phyloP scores from a whole-genome alignment of 805 yeast genomes.

The Suhomyces sp. region DNA sequence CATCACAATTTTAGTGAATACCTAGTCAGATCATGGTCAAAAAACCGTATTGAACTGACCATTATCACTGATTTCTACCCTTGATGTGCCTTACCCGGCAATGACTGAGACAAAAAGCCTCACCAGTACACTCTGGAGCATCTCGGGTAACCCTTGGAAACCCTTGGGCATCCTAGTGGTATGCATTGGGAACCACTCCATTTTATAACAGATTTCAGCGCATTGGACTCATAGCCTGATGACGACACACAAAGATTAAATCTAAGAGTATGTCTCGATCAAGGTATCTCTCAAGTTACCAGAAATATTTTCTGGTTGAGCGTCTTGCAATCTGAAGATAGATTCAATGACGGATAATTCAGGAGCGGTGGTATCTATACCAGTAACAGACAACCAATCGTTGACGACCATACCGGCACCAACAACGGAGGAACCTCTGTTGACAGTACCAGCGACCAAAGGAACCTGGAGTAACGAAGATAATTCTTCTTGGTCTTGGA shows the following conservation, averaged over 20 bases:
- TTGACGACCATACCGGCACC: conserved; percentile 99
- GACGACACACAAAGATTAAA: background rate
- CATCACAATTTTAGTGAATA: no score
- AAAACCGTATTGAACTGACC: no score
- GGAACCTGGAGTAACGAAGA: conserved; percentile 96
- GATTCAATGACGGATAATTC: conserved; percentile 96
- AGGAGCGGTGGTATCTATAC: conserved; percentile 97
- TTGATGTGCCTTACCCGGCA: no score
- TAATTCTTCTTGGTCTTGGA: conserved; percentile 97
- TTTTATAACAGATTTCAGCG: no score
- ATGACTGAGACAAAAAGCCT: no score
- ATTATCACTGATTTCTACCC: no score
- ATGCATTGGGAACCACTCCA: no score
- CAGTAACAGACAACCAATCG: conserved; percentile 97
- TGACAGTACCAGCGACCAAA: conserved; percentile 96
- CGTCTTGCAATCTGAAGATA: conserved; percentile 90
- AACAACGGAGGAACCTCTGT: conserved; percentile 95
- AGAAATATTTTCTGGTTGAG: conserved; percentile 81
- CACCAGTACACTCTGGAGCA: no score
- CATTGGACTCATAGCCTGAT: no score
- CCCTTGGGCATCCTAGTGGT: no score
- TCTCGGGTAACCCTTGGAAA: no score
- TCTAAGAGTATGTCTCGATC: conserved; percentile 81
- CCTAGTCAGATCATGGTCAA: no score
- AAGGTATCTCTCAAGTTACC: conserved; percentile 87